Conservation (phyloP, 164 flowering plant genomes). For the Aristolochia californica region DNA sequence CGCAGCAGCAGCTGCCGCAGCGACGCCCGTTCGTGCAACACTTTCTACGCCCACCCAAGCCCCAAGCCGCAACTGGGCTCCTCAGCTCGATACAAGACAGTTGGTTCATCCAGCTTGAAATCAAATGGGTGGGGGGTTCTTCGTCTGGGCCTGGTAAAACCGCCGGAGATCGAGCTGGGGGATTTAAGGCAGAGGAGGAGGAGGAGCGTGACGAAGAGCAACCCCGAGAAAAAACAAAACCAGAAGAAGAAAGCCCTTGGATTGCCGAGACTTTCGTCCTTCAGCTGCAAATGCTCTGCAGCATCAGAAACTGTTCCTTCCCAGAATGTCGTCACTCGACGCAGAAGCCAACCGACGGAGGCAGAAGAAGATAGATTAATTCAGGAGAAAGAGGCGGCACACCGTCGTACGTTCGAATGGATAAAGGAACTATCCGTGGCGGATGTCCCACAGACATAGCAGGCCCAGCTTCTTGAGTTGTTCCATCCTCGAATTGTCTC, state of each 20-base stretch:
- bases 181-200: neutral
- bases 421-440: neutral
- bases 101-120: neutral
- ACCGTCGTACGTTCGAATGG: slow-evolving; percentile 3
- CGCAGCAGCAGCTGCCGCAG: slow-evolving; percentile 1
- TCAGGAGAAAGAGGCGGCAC: neutral
- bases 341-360: neutral
- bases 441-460: neutral
- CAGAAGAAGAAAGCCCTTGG: neutral
- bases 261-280: neutral
- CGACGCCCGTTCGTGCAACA: neutral
- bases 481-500: too few relatives aligned
- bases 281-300: slow-evolving; percentile 1
- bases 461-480: neutral
- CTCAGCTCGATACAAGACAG: neutral
- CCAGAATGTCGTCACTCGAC: too few relatives aligned
- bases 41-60: slow-evolving; percentile 3
- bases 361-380: neutral
- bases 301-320: neutral
- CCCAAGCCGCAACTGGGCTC: slow-evolving; percentile 1
- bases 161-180: slow-evolving; percentile 1
- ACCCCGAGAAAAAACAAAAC: neutral
- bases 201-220: neutral
- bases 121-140: slow-evolving; percentile 1
- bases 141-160: neutral